These are phyloP conservation scores for Trichoderma sp. DNA, from an alignment of 2,329 filamentous ascomycete species.

Conservation along the genomic window DNA sequence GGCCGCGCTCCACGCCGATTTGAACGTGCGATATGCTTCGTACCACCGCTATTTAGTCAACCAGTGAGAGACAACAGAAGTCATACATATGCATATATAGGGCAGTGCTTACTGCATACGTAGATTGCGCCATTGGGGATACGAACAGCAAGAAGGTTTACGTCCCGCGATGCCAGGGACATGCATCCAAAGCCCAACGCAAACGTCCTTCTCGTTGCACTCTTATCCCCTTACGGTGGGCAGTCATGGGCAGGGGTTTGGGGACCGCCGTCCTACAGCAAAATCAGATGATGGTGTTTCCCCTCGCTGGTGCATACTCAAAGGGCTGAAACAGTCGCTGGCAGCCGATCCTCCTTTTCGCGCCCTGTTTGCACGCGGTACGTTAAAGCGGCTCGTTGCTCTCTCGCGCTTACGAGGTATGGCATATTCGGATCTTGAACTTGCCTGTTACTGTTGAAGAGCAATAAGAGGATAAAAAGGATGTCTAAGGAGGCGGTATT, in stretches of 20 bases:
- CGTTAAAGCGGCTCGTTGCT: not conserved
- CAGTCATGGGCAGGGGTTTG: not conserved
- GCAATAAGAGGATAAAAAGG: too few relatives aligned
- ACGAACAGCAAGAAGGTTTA: not conserved
- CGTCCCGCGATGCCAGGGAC: not conserved
- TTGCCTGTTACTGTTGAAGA: not conserved
- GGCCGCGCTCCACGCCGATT: not conserved
- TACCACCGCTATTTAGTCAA: not conserved
- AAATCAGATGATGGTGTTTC: not conserved
- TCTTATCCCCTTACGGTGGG: not conserved
- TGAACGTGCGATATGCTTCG: not conserved
- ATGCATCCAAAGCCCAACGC: not conserved
- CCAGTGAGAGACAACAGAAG: not conserved
- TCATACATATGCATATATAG: not conserved
- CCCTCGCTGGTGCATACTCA: not conserved
- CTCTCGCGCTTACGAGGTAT: not conserved
- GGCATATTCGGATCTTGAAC: not conserved
- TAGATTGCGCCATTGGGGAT: not conserved
- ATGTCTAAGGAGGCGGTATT: not conserved
- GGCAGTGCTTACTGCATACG: not conserved
- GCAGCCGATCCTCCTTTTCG: not conserved
- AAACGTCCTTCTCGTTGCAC: not conserved
- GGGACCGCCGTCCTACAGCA: not conserved
- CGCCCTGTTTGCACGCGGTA: not conserved
- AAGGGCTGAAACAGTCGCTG: not conserved